phyloP scores from a whole-genome alignment of 371 early-diverging fungal genomes.

The Mucor lusitanicus region DNA sequence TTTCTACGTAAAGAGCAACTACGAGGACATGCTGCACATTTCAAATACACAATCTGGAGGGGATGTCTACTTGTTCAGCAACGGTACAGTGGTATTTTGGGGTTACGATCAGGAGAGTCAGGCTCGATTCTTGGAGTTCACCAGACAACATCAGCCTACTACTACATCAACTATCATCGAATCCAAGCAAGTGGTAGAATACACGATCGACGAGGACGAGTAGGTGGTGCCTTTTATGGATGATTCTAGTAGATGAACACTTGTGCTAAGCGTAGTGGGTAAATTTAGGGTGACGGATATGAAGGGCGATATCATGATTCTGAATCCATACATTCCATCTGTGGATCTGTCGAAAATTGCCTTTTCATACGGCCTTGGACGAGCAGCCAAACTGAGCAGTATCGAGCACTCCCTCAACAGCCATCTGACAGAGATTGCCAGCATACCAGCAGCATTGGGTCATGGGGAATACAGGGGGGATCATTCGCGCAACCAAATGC shows the following conservation, averaged over 20 bases:
- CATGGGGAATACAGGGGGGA: neutral
- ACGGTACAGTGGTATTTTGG: conserved; percentile 33
- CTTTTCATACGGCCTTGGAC: conserved; percentile 36
- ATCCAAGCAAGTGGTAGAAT: conserved; percentile 15
- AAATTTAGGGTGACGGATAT: conserved; percentile 30
- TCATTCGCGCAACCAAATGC: neutral
- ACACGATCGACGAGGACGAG: conserved; percentile 40
- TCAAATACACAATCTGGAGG: conserved; percentile 22
- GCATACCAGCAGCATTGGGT: neutral
- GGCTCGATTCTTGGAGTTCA: neutral
- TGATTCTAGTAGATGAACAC: no score
- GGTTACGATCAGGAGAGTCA: conserved; percentile 13
- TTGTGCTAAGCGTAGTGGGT: neutral
- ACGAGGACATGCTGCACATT: conserved; percentile 22
- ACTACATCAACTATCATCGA: neutral
- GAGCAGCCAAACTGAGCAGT: conserved; percentile 27
- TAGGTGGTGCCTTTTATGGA: conserved; percentile 7
- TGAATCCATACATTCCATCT: conserved; percentile 29
- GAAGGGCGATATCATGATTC: conserved; percentile 28
- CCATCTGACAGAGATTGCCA: neutral
- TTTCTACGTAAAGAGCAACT: neutral
- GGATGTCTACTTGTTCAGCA: conserved; percentile 29
- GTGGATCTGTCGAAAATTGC: conserved; percentile 30
- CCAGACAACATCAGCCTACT: neutral
- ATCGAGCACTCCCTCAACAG: conserved; percentile 9